Evolutionary conservation across 108 stramenopile genomes (phyloP).

Genomic region (Discostella stelligeroides): DNA sequence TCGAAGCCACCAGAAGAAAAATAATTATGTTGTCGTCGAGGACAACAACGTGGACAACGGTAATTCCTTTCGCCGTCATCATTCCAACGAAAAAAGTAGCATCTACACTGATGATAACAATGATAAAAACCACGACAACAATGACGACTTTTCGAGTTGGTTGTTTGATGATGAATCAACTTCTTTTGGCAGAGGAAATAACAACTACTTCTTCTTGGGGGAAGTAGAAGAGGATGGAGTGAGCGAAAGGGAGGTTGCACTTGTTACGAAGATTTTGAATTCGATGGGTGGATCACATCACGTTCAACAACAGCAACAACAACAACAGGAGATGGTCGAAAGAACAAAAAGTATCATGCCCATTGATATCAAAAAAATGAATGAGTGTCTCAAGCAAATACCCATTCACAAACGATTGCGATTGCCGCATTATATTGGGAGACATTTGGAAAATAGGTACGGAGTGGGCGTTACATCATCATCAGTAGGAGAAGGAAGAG

Average conservation of each 20-base stretch:
- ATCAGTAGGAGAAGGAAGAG: no score
- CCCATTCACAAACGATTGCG: conserved; percentile 32
- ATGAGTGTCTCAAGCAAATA: conserved; percentile 13
- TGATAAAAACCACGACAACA: background rate
- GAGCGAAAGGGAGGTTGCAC: no score
- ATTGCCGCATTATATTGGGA: conserved; percentile 24
- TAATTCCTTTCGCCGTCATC: conserved; percentile 19
- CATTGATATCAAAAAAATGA: background rate
- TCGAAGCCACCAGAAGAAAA: background rate
- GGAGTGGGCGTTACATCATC: no score
- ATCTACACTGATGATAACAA: conserved; percentile 7
- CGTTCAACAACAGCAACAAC: background rate
- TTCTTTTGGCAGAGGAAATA: background rate
- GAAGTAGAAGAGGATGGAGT: background rate
- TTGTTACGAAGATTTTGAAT: no score
- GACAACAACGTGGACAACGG: background rate
- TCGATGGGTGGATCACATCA: background rate
- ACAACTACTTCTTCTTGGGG: no score
- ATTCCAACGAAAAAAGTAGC: background rate
- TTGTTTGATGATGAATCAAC: conserved; percentile 6
- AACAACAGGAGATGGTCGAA: background rate
- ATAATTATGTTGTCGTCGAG: background rate
- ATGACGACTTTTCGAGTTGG: conserved; percentile 11
- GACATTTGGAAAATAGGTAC: conserved; percentile 9
- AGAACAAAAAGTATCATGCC: background rate